phyloP scores from a whole-genome alignment of 495 filamentous ascomycete species.

The Neurospora africana region DNA sequence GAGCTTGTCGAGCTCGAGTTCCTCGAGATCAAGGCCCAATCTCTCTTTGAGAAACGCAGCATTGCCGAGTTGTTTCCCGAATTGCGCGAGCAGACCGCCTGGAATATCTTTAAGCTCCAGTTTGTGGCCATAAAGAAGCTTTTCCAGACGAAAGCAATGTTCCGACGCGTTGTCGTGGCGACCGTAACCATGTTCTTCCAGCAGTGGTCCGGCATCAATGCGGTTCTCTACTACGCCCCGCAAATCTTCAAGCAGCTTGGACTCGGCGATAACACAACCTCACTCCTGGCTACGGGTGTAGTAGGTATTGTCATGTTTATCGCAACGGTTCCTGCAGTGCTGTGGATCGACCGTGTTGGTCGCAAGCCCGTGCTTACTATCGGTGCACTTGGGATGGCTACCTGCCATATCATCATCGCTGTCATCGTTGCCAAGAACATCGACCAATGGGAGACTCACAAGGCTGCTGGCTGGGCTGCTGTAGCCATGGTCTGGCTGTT shows the following conservation, averaged over 20 bases:
- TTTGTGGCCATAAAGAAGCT: slow-evolving; percentile 62
- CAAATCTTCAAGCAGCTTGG: slow-evolving; percentile 64
- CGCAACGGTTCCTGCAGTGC: slow-evolving; percentile 56
- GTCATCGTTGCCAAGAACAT: slow-evolving; percentile 58
- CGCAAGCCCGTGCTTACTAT: slow-evolving; percentile 47
- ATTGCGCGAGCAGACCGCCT: slow-evolving; percentile 46
- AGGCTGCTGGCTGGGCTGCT: slow-evolving; percentile 63
- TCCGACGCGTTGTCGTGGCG: slow-evolving; percentile 60
- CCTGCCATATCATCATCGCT: slow-evolving; percentile 63
- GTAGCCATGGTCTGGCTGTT: slow-evolving; percentile 78
- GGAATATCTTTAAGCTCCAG: slow-evolving; percentile 57
- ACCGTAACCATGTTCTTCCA: slow-evolving; percentile 65
- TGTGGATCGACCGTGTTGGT: slow-evolving; percentile 53
- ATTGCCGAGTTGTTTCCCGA: slow-evolving; percentile 61
- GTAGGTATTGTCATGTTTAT: slow-evolving; percentile 68
- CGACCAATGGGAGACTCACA: slow-evolving; percentile 45
- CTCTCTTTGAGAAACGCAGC: slow-evolving; percentile 68
- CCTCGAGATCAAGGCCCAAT: slow-evolving; percentile 72
- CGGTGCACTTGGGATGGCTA: slow-evolving; percentile 48
- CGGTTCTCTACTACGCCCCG: slow-evolving; percentile 63
- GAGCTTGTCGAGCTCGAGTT: slow-evolving; percentile 66
- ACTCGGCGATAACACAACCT: slow-evolving; percentile 48
- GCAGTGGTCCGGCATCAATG: slow-evolving; percentile 68
- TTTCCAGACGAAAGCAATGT: slow-evolving; percentile 64
- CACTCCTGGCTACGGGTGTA: slow-evolving; percentile 68